phyloP scores from a whole-genome alignment of 345 rosid species.

The Sapria himalayana region DNA sequence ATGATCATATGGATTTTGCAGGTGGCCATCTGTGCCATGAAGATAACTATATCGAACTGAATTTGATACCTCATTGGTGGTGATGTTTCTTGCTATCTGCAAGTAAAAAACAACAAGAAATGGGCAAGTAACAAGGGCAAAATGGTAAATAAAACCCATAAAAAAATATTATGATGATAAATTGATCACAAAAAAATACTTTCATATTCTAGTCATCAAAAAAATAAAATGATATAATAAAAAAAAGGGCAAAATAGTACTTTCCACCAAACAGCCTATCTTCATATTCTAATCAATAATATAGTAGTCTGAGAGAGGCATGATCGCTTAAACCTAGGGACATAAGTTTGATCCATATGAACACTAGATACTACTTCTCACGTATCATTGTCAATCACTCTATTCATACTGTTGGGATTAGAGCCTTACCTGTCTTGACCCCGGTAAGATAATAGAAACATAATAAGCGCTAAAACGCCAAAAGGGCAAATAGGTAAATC shows the following conservation, averaged over 20 bases:
- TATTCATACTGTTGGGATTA: too few species aligned
- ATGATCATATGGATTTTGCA: constrained; percentile 77
- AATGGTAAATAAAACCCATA: background rate
- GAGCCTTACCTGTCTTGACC: too few species aligned
- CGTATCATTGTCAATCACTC: too few species aligned
- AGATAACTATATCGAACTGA: constrained; percentile 50
- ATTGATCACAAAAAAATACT: background rate
- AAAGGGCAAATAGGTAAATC: too few species aligned
- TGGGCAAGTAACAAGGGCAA: background rate
- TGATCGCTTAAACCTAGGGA: too few species aligned
- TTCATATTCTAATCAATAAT: too few species aligned
- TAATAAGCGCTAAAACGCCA: too few species aligned
- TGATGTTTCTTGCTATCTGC: constrained; percentile 80
- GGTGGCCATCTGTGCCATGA: constrained; percentile 57
- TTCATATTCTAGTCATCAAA: background rate
- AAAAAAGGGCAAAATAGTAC: too few species aligned
- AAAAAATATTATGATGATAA: background rate
- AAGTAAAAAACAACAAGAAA: constrained; percentile 1
- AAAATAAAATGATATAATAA: background rate
- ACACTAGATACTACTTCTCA: too few species aligned
- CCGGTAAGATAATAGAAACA: too few species aligned
- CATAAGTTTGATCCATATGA: too few species aligned
- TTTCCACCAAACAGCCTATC: background rate
- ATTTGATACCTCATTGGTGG: constrained; percentile 76
- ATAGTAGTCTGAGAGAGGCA: too few species aligned